Conservation (phyloP, 768 basidiomycete genomes). For the Pisolithus tinctorius region DNA sequence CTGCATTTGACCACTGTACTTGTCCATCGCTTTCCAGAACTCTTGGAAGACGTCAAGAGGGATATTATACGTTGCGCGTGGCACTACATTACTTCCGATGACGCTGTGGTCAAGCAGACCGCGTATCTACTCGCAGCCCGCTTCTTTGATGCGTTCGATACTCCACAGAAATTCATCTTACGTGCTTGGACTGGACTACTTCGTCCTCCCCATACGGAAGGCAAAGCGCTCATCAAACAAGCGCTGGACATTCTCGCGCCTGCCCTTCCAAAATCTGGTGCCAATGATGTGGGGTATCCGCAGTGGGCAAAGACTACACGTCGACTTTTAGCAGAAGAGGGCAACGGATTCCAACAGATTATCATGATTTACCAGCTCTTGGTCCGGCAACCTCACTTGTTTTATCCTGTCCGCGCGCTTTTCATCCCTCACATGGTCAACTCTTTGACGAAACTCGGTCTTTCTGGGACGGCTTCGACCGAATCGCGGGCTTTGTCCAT, state of each 20-base stretch:
- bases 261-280: conserved; percentile 60
- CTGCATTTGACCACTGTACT: conserved; percentile 84
- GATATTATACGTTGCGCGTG: conserved; percentile 93
- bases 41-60: conserved; percentile 79
- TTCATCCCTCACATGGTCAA: conserved; percentile 94
- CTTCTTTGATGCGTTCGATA: conserved; percentile 86
- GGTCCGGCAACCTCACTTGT: conserved; percentile 83
- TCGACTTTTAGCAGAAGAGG: conserved; percentile 83
- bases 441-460: conserved; percentile 82
- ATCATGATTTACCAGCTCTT: conserved; percentile 88
- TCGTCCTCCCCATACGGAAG: conserved; percentile 73
- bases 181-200: conserved; percentile 88
- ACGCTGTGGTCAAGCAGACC: conserved; percentile 87
- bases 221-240: conserved; percentile 68
- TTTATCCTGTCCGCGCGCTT: conserved; percentile 86
- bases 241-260: conserved; percentile 85
- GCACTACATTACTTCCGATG: conserved; percentile 80
- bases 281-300: conserved; percentile 52
- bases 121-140: conserved; percentile 86
- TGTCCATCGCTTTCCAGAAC: conserved; percentile 74
- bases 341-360: conserved; percentile 58
- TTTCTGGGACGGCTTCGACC: conserved; percentile 57
- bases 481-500: conserved; percentile 86
- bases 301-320: conserved; percentile 86
- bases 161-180: conserved; percentile 85